A percentile compares a stretch with the other conserved stretches of the same genome.
Conservation (phyloP, 495 filamentous ascomycete species). For the Hyaloscypha hepaticicola region DNA sequence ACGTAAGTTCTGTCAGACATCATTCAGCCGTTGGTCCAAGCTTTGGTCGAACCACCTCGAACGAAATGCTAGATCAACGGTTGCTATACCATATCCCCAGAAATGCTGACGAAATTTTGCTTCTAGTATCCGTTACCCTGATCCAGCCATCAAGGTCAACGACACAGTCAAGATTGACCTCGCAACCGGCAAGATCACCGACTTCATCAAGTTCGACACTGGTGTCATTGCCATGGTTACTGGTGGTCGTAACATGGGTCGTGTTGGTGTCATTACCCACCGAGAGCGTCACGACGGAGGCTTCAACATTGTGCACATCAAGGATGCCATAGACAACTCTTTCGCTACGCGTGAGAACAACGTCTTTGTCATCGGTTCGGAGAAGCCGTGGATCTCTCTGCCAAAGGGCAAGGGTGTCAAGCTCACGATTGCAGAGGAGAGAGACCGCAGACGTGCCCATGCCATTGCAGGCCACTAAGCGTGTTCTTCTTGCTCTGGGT, state of each 20-base stretch:
- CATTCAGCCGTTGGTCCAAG: slow-evolving; percentile 99
- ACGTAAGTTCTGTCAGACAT: slow-evolving; percentile 94
- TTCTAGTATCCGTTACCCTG: slow-evolving; percentile 93
- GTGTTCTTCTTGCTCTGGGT: slow-evolving; percentile 25
- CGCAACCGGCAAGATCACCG: slow-evolving; percentile 90
- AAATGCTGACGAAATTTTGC: slow-evolving; percentile 31
- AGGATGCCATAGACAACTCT: slow-evolving; percentile 98
- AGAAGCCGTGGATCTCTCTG: slow-evolving; percentile 98
- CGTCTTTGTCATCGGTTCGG: slow-evolving; percentile 95
- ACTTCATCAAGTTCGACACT: slow-evolving; percentile 97
- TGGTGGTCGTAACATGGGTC: slow-evolving; percentile 99
- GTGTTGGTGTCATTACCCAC: slow-evolving; percentile 99
- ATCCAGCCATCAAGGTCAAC: slow-evolving; percentile 97
- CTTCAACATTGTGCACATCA: slow-evolving; percentile 99
- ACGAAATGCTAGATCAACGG: slow-evolving; percentile 41
- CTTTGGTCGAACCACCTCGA: slow-evolving; percentile 72
- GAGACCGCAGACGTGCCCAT: slow-evolving; percentile 87
- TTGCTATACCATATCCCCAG: slow-evolving; percentile 27
- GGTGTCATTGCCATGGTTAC: slow-evolving; percentile 97
- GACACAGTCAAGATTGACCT: slow-evolving; percentile 99
- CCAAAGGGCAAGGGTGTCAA: slow-evolving; percentile 99
- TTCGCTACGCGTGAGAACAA: slow-evolving; percentile 98
- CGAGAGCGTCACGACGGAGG: slow-evolving; percentile 99
- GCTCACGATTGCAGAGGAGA: slow-evolving; percentile 96
- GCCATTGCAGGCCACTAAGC: slow-evolving; percentile 55